These are phyloP conservation scores for Phallus indusiatus DNA, from an alignment of 768 basidiomycete species.

Conservation along the genomic window DNA sequence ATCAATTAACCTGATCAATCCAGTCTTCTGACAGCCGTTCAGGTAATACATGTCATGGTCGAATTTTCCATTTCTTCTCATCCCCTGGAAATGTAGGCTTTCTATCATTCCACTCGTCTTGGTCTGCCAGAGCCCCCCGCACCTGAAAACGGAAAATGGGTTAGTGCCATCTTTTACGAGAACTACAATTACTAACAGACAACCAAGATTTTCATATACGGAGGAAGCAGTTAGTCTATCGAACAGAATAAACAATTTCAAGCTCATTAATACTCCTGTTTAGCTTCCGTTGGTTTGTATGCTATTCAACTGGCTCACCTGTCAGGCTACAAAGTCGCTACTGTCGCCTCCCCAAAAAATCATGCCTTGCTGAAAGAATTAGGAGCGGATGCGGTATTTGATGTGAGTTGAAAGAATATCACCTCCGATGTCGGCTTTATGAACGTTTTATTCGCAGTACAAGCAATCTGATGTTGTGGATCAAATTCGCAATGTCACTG, in stretches of 20 bases:
- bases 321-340: slow-evolving; percentile 33
- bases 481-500: neutral
- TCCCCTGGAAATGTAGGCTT: neutral
- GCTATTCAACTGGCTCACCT: slow-evolving; percentile 34
- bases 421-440: neutral
- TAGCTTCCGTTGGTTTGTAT: slow-evolving; percentile 22
- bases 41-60: neutral
- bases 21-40: slow-evolving; percentile 1
- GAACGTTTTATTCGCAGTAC: neutral
- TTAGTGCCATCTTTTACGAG: neutral
- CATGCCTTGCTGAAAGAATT: slow-evolving; percentile 26
- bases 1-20: too few relatives aligned
- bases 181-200: neutral
- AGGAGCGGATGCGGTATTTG: slow-evolving; percentile 36
- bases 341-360: slow-evolving; percentile 34
- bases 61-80: too few relatives aligned
- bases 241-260: neutral
- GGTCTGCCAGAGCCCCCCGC: neutral
- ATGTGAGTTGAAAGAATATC: slow-evolving; percentile 11
- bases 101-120: slow-evolving; percentile 2
- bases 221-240: neutral
- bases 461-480: neutral
- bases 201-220: slow-evolving; percentile 4
- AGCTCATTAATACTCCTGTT: neutral
- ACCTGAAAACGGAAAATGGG: neutral